Evolutionary conservation across 208 protist genomes (phyloP).

Genomic region (Acanthamoeba sp.): DNA sequence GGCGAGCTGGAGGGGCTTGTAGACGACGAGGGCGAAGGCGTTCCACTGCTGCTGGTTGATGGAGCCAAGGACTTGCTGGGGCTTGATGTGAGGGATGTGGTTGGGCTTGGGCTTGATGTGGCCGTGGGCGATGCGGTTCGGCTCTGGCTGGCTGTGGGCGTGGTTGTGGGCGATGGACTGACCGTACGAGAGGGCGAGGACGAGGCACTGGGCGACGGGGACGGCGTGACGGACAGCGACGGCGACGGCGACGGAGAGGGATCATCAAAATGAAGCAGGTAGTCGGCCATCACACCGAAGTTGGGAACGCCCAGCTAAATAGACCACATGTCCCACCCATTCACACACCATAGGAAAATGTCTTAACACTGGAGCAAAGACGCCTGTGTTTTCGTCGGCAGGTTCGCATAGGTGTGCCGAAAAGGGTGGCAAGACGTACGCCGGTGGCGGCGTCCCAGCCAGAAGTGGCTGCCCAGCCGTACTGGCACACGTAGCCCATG

Average conservation of each 20-base stretch:
- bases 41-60: too few relatives aligned
- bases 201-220: not conserved
- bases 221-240: not conserved
- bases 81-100: too few relatives aligned
- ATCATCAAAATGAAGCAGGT: not conserved
- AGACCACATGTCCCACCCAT: not conserved
- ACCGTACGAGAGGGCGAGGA: not conserved
- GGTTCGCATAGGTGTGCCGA: too few relatives aligned
- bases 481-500: slow-evolving; percentile 23
- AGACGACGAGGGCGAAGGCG: too few relatives aligned
- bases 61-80: too few relatives aligned
- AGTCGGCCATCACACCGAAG: not conserved
- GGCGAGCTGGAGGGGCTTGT: not conserved
- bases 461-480: slow-evolving; percentile 30
- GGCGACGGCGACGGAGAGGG: not conserved
- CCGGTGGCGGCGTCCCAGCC: slow-evolving; percentile 76
- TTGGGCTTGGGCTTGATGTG: too few relatives aligned
- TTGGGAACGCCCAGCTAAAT: slow-evolving; percentile 44
- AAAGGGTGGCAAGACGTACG: slow-evolving; percentile 20
- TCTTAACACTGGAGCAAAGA: too few relatives aligned
- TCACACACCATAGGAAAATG: not conserved
- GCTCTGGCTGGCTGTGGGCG: not conserved
- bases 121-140: too few relatives aligned
- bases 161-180: not conserved
- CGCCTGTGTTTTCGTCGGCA: not conserved